phyloP scores from a whole-genome alignment of 495 filamentous ascomycete genomes.

The Penicillium desertorum region DNA sequence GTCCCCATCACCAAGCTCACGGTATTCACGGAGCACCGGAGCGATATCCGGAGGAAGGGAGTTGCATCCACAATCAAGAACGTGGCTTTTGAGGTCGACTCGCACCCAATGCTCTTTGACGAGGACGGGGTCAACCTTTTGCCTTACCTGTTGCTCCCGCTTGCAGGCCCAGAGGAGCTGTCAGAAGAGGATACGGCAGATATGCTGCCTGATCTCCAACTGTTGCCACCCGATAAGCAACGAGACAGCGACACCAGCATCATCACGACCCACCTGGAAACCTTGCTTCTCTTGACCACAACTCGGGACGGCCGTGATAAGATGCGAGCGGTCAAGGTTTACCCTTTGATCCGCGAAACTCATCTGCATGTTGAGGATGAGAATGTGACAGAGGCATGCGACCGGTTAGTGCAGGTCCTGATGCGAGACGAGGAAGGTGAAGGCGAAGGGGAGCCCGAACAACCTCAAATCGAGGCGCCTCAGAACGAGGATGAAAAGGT shows the following conservation, averaged over 20 bases:
- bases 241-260: conserved; percentile 73
- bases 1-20: conserved; percentile 83
- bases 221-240: conserved; percentile 82
- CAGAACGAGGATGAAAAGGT: conserved; percentile 45
- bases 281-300: conserved; percentile 76
- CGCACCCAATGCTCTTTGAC: conserved; percentile 69
- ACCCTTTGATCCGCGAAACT: conserved; percentile 83
- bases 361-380: conserved; percentile 80
- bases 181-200: conserved; percentile 66
- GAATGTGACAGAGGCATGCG: conserved; percentile 77
- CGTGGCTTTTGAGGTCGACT: conserved; percentile 66
- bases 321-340: conserved; percentile 75
- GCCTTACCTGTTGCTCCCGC: conserved; percentile 78
- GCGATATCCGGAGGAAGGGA: conserved; percentile 75
- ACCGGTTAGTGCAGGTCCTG: conserved; percentile 85
- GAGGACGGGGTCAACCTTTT: conserved; percentile 76
- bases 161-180: conserved; percentile 59
- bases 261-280: conserved; percentile 83
- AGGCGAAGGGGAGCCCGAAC: conserved; percentile 26
- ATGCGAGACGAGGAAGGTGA: conserved; percentile 71
- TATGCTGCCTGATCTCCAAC: conserved; percentile 84
- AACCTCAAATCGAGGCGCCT: conserved; percentile 20
- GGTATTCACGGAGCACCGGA: conserved; percentile 88
- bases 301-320: conserved; percentile 70
- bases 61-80: conserved; percentile 94